Base-by-base conservation (phyloP, 176 grass and related monocot genomes). In the Triticum dicoccoides region DNA sequence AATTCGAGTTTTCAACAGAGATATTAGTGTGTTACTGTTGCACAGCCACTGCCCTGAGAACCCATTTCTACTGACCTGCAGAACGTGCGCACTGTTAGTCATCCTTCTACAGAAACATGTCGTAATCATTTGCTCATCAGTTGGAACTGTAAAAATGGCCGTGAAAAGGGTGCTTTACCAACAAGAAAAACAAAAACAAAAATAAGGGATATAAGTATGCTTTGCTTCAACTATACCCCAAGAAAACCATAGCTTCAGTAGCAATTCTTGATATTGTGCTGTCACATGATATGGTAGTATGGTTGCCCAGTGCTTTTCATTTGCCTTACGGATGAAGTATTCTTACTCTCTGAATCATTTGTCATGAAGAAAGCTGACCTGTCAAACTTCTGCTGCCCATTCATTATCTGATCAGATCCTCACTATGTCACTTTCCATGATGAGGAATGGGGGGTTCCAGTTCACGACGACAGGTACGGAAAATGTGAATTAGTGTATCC, bases 371-470 rank as follows among this genome's bases (percentile, higher is more conserved):
- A 85, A 82, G 77, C 71, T 88, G 51, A 82, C 59, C 21, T 66
- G 1, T 65, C 32, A 82, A 85, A 65, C 69, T 58, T 32, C 64
- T 81, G 12, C 64, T 78, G 63, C 10, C 56, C 37, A 84, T 58
- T 83, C 73, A 30, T 76, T 80, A 32, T 73, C 70, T 62, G 58
- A 90, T 76, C 87, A 99, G 97, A 94, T 88, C 73, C 94, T 73
- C 89, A 80, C 73, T 93, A 99, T 88, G 80, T 81, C 84, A 69
- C 87, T 90, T 99, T 96, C 72, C 94, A 99, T 90, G 97, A 99
- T 79, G 92, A 92, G 90, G 97, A 99, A 78, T 99, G 97, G 97
- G 97, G 94, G 66, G 80, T 99, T 87, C 94, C 94, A 23, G 80
- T 93, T 33, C 97, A 99, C 76, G 84, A 93, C 75, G 97, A 99